phyloP scores from a whole-genome alignment of 1,284 basidiomycete genomes.

The Moesziomyces sp. region DNA sequence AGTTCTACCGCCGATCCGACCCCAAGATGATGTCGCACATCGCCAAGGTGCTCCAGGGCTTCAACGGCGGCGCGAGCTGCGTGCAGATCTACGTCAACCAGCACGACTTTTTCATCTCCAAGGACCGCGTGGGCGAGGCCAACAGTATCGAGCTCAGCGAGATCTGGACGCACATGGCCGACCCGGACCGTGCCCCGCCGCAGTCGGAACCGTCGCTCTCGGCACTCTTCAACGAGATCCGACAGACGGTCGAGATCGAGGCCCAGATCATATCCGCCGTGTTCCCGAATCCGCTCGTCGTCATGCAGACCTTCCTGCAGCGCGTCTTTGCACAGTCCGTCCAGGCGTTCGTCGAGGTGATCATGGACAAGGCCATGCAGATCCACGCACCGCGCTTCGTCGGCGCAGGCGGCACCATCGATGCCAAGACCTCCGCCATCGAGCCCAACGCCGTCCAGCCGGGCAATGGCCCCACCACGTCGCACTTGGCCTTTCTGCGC shows the following conservation, averaged over 20 bases:
- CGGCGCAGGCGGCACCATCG: slow-evolving; percentile 29
- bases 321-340: slow-evolving; percentile 94
- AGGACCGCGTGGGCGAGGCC: slow-evolving; percentile 77
- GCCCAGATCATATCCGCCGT: slow-evolving; percentile 98
- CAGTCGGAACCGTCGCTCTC: slow-evolving; percentile 82
- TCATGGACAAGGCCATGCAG: slow-evolving; percentile 64
- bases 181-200: slow-evolving; percentile 81
- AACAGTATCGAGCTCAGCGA: slow-evolving; percentile 73
- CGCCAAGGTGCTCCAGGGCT: slow-evolving; percentile 93
- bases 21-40: slow-evolving; percentile 99
- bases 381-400: slow-evolving; percentile 42
- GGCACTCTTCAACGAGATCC: slow-evolving; percentile 86
- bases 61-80: slow-evolving; percentile 96
- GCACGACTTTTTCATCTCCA: slow-evolving; percentile 76
- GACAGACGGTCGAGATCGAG: slow-evolving; percentile 90
- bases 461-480: slow-evolving; percentile 6
- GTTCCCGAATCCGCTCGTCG: slow-evolving; percentile 94
- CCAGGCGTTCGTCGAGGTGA: slow-evolving; percentile 64
- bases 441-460: slow-evolving; percentile 19
- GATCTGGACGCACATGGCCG: slow-evolving; percentile 77
- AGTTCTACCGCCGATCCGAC: slow-evolving; percentile 87
- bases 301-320: slow-evolving; percentile 98
- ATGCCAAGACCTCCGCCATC: slow-evolving; percentile 30
- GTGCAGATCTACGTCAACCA: slow-evolving; percentile 99
- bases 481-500: slow-evolving; percentile 83